Evolutionary conservation across 2,329 filamentous ascomycete genomes (phyloP), one percentile per base, ranked within the genome.

Genomic region (Lecanicillium sp.): DNA sequence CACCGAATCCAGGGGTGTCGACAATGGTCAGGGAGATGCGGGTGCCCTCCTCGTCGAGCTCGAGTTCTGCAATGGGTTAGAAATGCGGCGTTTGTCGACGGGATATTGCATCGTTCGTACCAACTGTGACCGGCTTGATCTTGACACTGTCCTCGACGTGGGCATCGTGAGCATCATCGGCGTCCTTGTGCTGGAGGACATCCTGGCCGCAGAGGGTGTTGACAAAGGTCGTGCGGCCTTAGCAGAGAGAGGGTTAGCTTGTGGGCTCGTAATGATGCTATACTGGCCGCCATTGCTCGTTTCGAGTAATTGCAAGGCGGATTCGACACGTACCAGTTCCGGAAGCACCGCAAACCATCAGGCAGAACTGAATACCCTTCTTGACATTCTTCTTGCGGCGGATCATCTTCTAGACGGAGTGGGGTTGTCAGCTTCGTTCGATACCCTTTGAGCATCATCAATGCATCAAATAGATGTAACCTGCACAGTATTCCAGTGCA

Each of bases 311-410:
- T 4, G 7, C 26, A 6, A 11, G 15, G 20, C 2, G 17, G 11
- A n/a, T 21, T 54, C 48, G 51, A 51, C 51, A 74, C 79, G 64
- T 83, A 95, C 90, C 93, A 72, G 93, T 97, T 71, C 93, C 93
- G 61, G 91, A 97, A 67, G 93, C 93, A 77, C 93, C 93, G 69
- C 93, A 97, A 65, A 98, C 93, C 93, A 98, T 98, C 81, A 98
- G 74, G 72, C 90, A 97, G 78, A 98, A 98, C 79, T 98, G 93
- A 67, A 98, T 97, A 67, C 93, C 93, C 83, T 96, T 96, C 87
- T 96, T 96, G 76, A 98, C 91, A 81, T 98, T 97, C 87, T 98
- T 98, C 91, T 98, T 98, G 74, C 89, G 86, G 75, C 93, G 90
- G 69, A 96, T 90, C 87, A 95, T 93, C 73, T 94, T 88, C 83